Evolutionary conservation across 176 grass and related monocot genomes (phyloP).

Genomic region (Eleusine coracana): DNA sequence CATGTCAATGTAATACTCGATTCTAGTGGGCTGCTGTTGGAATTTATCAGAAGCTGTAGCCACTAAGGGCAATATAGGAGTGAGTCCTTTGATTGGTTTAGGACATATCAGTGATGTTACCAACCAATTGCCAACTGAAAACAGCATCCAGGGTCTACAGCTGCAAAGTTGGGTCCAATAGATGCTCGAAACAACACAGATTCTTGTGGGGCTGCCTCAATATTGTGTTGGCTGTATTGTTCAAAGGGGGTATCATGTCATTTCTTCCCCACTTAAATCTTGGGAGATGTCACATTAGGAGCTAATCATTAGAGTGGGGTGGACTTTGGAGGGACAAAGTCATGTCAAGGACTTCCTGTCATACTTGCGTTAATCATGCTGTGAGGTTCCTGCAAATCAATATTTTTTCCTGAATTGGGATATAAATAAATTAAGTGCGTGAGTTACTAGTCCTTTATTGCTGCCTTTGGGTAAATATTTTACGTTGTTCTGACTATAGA

Average conservation of each 20-base stretch:
- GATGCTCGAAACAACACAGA: slow-evolving; percentile 51
- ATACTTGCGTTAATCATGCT: background rate
- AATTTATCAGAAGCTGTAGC: slow-evolving; percentile 48
- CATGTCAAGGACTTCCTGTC: slow-evolving; percentile 29
- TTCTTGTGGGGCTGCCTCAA: slow-evolving; percentile 52
- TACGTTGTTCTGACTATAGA: background rate
- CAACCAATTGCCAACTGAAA: slow-evolving; percentile 69
- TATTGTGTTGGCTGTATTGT: slow-evolving; percentile 50
- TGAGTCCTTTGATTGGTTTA: slow-evolving; percentile 53
- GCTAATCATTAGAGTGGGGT: slow-evolving; percentile 40
- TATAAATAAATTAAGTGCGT: background rate
- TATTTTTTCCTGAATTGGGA: background rate
- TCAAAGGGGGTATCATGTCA: slow-evolving; percentile 64
- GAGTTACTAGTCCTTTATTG: background rate
- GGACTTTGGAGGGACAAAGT: slow-evolving; percentile 44
- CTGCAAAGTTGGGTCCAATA: slow-evolving; percentile 49
- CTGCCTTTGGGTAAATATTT: background rate
- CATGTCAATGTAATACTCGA: slow-evolving; percentile 47
- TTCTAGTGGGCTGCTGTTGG: slow-evolving; percentile 40
- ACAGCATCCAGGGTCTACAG: slow-evolving; percentile 35
- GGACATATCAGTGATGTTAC: slow-evolving; percentile 34
- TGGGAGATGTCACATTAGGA: slow-evolving; percentile 42
- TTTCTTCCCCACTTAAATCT: slow-evolving; percentile 46
- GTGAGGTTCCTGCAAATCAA: slow-evolving; percentile 7
- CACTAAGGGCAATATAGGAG: slow-evolving; percentile 35